These are phyloP conservation scores for Allomyces macrogynus DNA, from an alignment of 192 early-diverging fungal species.

Conservation along the genomic window DNA sequence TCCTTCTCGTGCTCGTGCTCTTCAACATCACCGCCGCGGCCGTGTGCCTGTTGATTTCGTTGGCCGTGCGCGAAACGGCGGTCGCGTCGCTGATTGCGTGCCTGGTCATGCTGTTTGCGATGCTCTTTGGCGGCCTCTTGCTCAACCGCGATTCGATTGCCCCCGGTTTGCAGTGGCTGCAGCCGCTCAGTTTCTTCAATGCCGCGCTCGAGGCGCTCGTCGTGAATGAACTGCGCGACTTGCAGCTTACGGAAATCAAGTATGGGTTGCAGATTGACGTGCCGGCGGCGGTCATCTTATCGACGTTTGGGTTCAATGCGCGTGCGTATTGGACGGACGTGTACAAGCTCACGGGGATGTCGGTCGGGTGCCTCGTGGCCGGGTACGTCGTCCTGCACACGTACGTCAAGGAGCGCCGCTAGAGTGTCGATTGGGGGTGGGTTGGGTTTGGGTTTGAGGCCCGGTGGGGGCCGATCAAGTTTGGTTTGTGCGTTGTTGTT, in stretches of 20 bases:
- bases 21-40: conserved; percentile 63
- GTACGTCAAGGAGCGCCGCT: conserved; percentile 65
- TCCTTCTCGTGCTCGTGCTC: conserved; percentile 53
- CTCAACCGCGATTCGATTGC: conserved; percentile 73
- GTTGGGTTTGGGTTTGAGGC: no score
- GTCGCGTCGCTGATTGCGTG: conserved; percentile 55
- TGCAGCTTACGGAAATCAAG: conserved; percentile 54
- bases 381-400: conserved; percentile 57
- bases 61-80: conserved; percentile 48
- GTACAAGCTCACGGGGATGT: conserved; percentile 30
- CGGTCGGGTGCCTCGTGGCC: conserved; percentile 34
- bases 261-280: conserved; percentile 70
- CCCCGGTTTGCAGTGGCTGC: conserved; percentile 35
- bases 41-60: conserved; percentile 48
- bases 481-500: no score
- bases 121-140: conserved; percentile 76
- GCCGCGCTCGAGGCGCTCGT: conserved; percentile 72
- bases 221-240: conserved; percentile 69
- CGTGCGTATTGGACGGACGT: conserved; percentile 68
- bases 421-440: conserved; percentile 10
- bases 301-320: conserved; percentile 73
- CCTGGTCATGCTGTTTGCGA: conserved; percentile 67
- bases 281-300: conserved; percentile 62
- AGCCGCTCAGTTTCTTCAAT: conserved; percentile 69
- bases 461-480: no score